Evolutionary conservation across 2,329 filamentous ascomycete genomes (phyloP).

Genomic region (Cordyceps cateniannulata): DNA sequence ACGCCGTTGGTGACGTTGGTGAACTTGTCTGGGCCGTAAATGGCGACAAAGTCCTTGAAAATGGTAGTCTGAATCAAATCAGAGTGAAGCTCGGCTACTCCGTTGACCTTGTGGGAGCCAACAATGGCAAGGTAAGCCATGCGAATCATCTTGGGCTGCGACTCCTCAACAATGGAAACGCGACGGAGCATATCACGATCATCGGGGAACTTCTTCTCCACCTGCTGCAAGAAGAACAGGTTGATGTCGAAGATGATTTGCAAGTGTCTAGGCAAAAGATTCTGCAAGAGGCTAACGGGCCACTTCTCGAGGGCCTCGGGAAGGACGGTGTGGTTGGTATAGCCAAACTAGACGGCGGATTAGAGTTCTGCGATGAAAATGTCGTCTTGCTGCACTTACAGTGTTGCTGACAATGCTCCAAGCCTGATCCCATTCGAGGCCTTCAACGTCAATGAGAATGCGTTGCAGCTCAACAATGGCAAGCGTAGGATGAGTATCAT

Average conservation of each 20-base stretch:
- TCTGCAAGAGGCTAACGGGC: constrained; percentile 88
- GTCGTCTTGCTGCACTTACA: constrained; percentile 36
- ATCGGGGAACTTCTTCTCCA: constrained; percentile 85
- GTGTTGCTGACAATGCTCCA: constrained; percentile 74
- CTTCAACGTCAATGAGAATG: constrained; percentile 83
- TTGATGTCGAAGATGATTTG: constrained; percentile 99
- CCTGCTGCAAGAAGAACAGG: constrained; percentile 80
- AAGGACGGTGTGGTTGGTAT: constrained; percentile 97
- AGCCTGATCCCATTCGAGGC: constrained; percentile 85
- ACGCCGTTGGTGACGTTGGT: constrained; percentile 98
- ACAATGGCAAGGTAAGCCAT: constrained; percentile 96
- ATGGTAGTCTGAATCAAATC: constrained; percentile 99
- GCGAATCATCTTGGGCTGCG: constrained; percentile 92
- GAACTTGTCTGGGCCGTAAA: constrained; percentile 96
- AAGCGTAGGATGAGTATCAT: constrained; percentile 94
- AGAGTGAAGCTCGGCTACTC: constrained; percentile 94
- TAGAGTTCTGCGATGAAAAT: neutral
- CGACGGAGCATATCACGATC: constrained; percentile 78
- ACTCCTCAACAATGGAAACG: constrained; percentile 98
- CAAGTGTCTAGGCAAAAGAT: constrained; percentile 86
- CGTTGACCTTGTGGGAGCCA: constrained; percentile 98
- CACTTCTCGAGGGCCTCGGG: constrained; percentile 97
- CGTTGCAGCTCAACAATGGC: constrained; percentile 94
- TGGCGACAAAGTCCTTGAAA: constrained; percentile 95
- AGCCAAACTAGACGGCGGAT: constrained; percentile 61